Conservation (phyloP, 495 filamentous ascomycete genomes). For the Aspergillus sclerotiicarbonarius region DNA sequence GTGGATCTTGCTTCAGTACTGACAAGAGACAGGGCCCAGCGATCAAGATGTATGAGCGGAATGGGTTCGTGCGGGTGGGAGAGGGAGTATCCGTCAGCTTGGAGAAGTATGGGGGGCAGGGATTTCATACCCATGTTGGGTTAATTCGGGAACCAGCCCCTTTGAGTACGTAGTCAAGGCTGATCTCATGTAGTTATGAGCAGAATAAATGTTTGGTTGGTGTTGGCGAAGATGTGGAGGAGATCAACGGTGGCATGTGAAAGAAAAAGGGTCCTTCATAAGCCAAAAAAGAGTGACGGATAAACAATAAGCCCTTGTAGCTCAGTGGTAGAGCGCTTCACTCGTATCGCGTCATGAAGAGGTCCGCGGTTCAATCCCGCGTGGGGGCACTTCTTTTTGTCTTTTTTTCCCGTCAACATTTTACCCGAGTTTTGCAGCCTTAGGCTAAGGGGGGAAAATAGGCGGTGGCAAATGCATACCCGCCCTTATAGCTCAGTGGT, state of each 20-base stretch:
- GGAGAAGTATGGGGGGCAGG: neutral
- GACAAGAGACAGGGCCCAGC: neutral
- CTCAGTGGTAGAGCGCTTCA: slow-evolving; percentile 1
- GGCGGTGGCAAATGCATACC: too few species aligned
- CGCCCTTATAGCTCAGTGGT: slow-evolving; percentile 9
- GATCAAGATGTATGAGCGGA: neutral
- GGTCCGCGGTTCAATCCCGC: neutral
- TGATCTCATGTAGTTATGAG: neutral
- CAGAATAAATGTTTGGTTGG: neutral
- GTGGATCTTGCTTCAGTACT: neutral
- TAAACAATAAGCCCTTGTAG: neutral
- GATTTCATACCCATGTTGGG: neutral
- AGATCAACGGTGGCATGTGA: neutral
- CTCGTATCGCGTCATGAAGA: neutral
- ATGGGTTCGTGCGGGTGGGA: neutral
- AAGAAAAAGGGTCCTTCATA: too few species aligned
- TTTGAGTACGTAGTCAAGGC: neutral
- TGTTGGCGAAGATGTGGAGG: neutral
- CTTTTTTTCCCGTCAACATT: too few species aligned
- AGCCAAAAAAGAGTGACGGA: neutral
- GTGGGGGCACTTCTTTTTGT: neutral
- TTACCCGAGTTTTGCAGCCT: too few species aligned
- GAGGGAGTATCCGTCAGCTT: neutral
- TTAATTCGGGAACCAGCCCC: neutral
- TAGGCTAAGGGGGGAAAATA: too few species aligned